Base-by-base conservation (phyloP, 1,284 basidiomycete species). In the Cystobasidiaceae sp. region DNA sequence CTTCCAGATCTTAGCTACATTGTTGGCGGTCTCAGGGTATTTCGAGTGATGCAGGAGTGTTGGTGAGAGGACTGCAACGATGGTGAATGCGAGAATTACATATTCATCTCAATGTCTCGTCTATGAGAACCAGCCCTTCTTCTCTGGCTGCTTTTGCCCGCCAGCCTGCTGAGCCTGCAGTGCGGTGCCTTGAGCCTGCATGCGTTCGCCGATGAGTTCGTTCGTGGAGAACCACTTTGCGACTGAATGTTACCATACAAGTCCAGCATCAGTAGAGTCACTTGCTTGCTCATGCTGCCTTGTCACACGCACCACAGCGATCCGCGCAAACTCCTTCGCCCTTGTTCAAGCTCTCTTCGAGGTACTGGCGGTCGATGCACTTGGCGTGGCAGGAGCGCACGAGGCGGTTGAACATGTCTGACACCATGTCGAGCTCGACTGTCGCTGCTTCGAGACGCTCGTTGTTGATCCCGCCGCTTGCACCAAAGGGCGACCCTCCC, bases 291-390 rank as follows among this genome's bases (percentile, higher is more conserved):
- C n/a, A n/a, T n/a, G n/a, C n/a, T n/a, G n/a, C n/a, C n/a, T n/a
- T n/a, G n/a, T n/a, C n/a, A 27, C 21, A 51, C 33, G n/a, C 17
- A 50, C 91, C 91, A 76, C 88, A 97, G 79, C 93, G 81, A 81
- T 99, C 96, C 71, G 98, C 88, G 83, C 96, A 99, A 67, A 97
- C 93, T 74, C 89, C 91, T 80, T 99, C 96, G 72, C 94, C 96
- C 82, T 97, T 98, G 83, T 90, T 94, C 70, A 99, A 83, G 71
- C 97, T 93, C 21, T 84, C 84, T 76, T 98, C 96, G 21, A 86
- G 82, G 79, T 96, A 99, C 67, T 89, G 84, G 51, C 84, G 79
- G 32, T 61, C 67, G 74, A 94, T 88, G 79, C 91, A 94, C 77
- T 94, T 94, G 69, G 80, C 79, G 75, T 93, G 89, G 78, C 91